Conservation (phyloP, 1,139 yeast genomes). For the Suhomyces bolitotheri region DNA sequence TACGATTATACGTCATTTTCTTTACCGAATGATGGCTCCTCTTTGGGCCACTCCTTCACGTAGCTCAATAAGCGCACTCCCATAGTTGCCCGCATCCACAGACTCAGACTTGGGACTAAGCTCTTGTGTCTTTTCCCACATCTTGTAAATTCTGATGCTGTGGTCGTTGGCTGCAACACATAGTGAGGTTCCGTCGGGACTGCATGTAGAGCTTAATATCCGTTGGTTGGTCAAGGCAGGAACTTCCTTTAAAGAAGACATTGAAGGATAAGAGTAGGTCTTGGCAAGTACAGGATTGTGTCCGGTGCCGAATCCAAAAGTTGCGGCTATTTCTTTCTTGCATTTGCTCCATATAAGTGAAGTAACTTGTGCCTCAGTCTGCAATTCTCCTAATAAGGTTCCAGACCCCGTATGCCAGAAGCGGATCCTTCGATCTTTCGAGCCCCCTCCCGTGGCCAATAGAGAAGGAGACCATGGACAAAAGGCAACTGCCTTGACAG, state of each 20-base stretch:
- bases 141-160: conserved; percentile 67
- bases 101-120: conserved; percentile 32
- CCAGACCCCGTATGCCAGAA: conserved; percentile 88
- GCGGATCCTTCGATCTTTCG: conserved; percentile 48
- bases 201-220: conserved; percentile 62
- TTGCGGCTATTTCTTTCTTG: conserved; percentile 65
- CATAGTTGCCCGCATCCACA: conserved; percentile 44
- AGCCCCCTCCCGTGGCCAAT: conserved; percentile 49
- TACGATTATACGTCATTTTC: too few relatives aligned
- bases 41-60: conserved; percentile 49
- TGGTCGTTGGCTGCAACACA: conserved; percentile 79
- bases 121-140: conserved; percentile 53
- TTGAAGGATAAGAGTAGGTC: conserved; percentile 66
- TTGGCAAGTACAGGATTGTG: conserved; percentile 36
- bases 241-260: conserved; percentile 52
- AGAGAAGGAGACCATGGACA: conserved; percentile 47
- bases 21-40: conserved; percentile 21
- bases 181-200: conserved; percentile 61
- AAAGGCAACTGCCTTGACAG: conserved; percentile 46
- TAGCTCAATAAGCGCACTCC: conserved; percentile 60
- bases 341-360: conserved; percentile 73
- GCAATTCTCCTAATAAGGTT: conserved; percentile 54
- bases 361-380: conserved; percentile 75
- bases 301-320: conserved; percentile 72
- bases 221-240: conserved; percentile 56